Base-by-base conservation (phyloP, 345 rosid species). In the Dimocarpus longan region DNA sequence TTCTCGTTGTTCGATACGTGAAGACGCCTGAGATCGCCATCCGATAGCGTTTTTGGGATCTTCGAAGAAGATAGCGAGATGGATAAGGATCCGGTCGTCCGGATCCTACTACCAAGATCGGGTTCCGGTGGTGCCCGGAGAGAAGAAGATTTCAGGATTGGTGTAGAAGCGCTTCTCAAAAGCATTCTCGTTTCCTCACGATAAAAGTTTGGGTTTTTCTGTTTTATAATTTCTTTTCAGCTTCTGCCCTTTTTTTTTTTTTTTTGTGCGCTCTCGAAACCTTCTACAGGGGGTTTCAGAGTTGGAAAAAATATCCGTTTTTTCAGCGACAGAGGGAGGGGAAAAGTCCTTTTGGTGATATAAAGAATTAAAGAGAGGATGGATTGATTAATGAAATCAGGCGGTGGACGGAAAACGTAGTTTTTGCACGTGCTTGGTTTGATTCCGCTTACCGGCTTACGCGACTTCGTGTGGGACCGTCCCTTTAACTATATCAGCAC, bases 91-190 rank as follows among this genome's bases (percentile, higher is more conserved):
- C 83, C 73, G 65, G 54, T 48, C 5, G 68, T 6, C 12, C 44
- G 65, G 79, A 63, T 59, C 75, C 73, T 54, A 5, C 42, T 43
- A 9, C 28, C 32, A 10, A 62, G 56, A 10, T 82, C 84, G 21
- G 78, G 28, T 40, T 16, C 80, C 10, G 72, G 16, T 6, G 78
- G 67, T 11, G 81, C 67, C 42, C 68, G 87, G 52, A 40, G n/a
- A 50, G 28, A 71, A 66, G 40, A 75, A 5, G 75, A 28, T 43
- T 77, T 80, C 28, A 87, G 59, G 48, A 77, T 64, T 7, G 85
- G 88, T 21, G 89, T 5, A 19, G 90, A 86, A 11, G 85, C 63
- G 79, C 86, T 87, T 70, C 87, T 70, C 2, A 84, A 80, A 79
- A 84, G 85, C 89, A 87, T 86, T 65, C 60, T 79, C 40, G 37